Percentiles rank a stretch among this genome's conserved stretches.
These are phyloP conservation scores for Quercus phellos DNA, from an alignment of 331 rosid species.

Conservation along the genomic window DNA sequence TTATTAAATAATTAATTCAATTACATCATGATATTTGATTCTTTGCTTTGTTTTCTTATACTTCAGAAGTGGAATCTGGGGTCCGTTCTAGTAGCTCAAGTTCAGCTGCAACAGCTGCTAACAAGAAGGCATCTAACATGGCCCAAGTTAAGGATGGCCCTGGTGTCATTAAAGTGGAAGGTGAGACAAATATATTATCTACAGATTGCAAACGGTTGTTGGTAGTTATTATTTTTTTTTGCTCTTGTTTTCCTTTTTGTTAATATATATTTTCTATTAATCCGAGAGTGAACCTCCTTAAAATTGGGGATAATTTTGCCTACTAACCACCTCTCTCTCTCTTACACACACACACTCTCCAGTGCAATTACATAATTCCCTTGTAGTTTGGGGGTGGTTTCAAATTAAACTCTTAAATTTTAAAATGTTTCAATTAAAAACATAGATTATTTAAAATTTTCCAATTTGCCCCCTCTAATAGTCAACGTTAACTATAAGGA, in stretches of 20 bases:
- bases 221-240: not conserved
- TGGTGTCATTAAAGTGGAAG: constrained; percentile 66
- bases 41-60: constrained; percentile 23
- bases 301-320: no score
- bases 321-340: no score
- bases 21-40: constrained; percentile 4
- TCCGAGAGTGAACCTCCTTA: no score
- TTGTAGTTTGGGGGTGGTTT: no score
- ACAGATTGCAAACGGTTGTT: constrained; percentile 19
- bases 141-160: constrained; percentile 59
- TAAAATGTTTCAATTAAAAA: no score
- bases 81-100: constrained; percentile 28
- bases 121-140: constrained; percentile 58
- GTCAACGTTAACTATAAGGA: no score
- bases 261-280: not conserved
- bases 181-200: constrained; percentile 29
- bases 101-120: constrained; percentile 35
- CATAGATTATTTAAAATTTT: no score
- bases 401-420: no score
- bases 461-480: no score
- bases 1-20: not conserved
- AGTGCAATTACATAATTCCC: no score
- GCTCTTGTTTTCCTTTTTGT: no score
- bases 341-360: no score
- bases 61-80: constrained; percentile 54